phyloP scores from a whole-genome alignment of 495 filamentous ascomycete species.

The Daldinia concentrica region DNA sequence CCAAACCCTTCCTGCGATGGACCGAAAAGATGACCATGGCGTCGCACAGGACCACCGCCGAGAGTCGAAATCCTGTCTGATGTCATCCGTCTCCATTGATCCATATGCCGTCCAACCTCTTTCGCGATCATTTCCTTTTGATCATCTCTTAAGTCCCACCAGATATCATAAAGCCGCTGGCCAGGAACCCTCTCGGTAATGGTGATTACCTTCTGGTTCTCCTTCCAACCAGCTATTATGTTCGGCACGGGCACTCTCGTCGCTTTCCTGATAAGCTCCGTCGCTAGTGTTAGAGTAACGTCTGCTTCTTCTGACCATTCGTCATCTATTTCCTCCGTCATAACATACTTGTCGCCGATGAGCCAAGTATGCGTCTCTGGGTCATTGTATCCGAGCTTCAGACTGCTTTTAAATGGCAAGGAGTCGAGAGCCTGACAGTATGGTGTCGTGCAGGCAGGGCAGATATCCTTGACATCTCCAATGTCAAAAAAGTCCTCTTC shows the following conservation, averaged over 20 bases:
- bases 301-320: constrained; percentile 20
- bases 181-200: constrained; percentile 31
- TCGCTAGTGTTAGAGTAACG: constrained; percentile 27
- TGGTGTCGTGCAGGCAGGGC: constrained; percentile 41
- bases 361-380: constrained; percentile 39
- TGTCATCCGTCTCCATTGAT: constrained; percentile 28
- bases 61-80: constrained; percentile 36
- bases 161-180: constrained; percentile 41
- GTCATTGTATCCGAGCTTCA: constrained; percentile 39
- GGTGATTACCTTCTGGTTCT: constrained; percentile 39
- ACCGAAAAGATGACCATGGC: constrained; percentile 36
- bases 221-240: constrained; percentile 42
- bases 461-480: constrained; percentile 43
- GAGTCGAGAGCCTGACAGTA: constrained; percentile 41
- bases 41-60: constrained; percentile 26
- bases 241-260: constrained; percentile 34
- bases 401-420: constrained; percentile 39
- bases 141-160: constrained; percentile 33
- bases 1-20: constrained; percentile 23
- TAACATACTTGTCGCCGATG: constrained; percentile 40
- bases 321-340: constrained; percentile 37
- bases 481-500: constrained; percentile 40
- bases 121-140: constrained; percentile 34
- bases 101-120: constrained; percentile 28
- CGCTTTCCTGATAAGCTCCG: constrained; percentile 15